Evolutionary conservation across 2,329 filamentous ascomycete species (phyloP).

Genomic region (Camptophora hylomeconis): DNA sequence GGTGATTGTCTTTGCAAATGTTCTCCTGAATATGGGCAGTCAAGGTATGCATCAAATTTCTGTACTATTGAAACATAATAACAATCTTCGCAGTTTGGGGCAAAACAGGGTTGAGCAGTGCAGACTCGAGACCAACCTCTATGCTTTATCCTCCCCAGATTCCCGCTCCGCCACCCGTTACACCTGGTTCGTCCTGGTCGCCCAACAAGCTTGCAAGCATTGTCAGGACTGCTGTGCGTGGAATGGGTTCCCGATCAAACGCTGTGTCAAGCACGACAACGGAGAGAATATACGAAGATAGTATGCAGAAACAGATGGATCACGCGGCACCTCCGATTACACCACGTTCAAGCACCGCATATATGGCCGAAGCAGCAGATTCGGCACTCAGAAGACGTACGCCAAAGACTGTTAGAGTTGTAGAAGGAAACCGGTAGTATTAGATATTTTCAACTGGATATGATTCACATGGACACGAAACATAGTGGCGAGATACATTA

Average conservation of each 20-base stretch:
- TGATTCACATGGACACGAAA: too few species aligned
- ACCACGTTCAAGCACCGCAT: too few species aligned
- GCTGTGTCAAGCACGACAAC: background rate
- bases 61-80: too few species aligned
- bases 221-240: slow-evolving; percentile 1
- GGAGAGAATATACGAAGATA: background rate
- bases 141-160: too few species aligned
- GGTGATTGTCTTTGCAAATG: slow-evolving; percentile 5
- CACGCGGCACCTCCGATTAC: too few species aligned
- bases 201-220: slow-evolving; percentile 1
- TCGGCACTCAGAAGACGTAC: too few species aligned
- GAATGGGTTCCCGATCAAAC: background rate
- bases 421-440: too few species aligned
- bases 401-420: too few species aligned
- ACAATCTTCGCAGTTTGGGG: slow-evolving; percentile 5
- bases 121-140: too few species aligned
- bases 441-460: too few species aligned
- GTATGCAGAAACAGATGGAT: background rate
- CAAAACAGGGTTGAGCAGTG: slow-evolving; percentile 6
- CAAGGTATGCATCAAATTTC: slow-evolving; percentile 4
- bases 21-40: slow-evolving; percentile 5
- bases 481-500: too few species aligned
- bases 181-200: background rate
- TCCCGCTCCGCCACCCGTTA: background rate
- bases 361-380: too few species aligned